Evolutionary conservation across 306 rosid genomes (phyloP).

Genomic region (Lathyrus oleraceus): DNA sequence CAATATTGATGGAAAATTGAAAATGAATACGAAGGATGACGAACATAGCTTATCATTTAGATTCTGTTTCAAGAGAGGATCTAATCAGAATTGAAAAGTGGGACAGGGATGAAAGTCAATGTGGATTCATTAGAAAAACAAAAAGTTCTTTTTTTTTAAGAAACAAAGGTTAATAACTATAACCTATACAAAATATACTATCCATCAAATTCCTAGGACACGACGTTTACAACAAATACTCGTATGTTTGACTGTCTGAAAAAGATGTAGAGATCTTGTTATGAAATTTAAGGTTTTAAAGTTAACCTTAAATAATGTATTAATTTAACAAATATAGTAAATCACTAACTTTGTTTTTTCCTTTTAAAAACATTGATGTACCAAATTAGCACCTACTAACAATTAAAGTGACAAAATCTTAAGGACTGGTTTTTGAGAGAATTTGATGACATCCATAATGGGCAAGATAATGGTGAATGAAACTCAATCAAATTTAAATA

Average conservation of each 20-base stretch:
- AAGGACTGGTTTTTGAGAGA: too few species aligned
- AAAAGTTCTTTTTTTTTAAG: slow-evolving; percentile 26
- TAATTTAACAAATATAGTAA: too few species aligned
- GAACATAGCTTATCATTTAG: slow-evolving; percentile 53
- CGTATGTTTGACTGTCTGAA: slow-evolving; percentile 20
- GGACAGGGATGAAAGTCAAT: slow-evolving; percentile 59
- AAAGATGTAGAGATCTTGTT: neutral
- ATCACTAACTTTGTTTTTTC: too few species aligned
- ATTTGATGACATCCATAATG: too few species aligned
- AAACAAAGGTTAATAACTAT: neutral
- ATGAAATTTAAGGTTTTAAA: neutral
- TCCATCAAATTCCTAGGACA: slow-evolving; percentile 37
- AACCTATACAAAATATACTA: slow-evolving; percentile 34
- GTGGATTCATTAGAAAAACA: slow-evolving; percentile 41
- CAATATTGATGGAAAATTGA: neutral
- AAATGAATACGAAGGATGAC: slow-evolving; percentile 27
- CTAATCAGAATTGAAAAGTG: slow-evolving; percentile 55
- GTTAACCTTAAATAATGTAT: too few species aligned
- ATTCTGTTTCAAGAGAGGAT: slow-evolving; percentile 67
- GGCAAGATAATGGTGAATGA: too few species aligned
- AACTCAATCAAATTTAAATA: too few species aligned
- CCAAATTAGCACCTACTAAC: too few species aligned
- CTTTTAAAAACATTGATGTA: too few species aligned
- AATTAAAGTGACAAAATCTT: too few species aligned
- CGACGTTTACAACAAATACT: slow-evolving; percentile 33